Evolutionary conservation across 179 eudicot genomes (phyloP).

Genomic region (Beta lomatogona): DNA sequence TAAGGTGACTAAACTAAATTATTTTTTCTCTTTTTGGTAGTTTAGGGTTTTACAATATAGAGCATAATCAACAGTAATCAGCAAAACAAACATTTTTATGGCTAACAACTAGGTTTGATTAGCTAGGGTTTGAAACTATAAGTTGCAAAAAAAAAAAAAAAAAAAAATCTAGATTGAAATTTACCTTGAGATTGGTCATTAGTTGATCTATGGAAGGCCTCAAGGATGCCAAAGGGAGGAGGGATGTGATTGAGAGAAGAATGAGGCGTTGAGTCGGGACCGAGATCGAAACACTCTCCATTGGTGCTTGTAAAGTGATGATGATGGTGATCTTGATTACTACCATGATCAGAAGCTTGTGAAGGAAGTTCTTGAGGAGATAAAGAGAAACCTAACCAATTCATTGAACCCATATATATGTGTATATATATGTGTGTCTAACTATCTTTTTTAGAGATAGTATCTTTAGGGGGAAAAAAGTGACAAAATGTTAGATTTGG

Average conservation of each 20-base stretch:
- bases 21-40: background rate
- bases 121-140: background rate
- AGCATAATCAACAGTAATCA: background rate
- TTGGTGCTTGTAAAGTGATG: constrained; percentile 33
- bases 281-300: constrained; percentile 37
- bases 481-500: background rate
- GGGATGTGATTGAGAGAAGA: constrained; percentile 45
- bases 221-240: constrained; percentile 60
- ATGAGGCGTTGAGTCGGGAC: constrained; percentile 26
- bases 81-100: background rate
- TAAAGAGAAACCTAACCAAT: constrained; percentile 89
- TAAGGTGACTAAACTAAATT: background rate
- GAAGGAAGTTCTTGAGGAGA: constrained; percentile 61
- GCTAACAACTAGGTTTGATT: background rate
- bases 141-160: background rate
- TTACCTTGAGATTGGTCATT: constrained; percentile 64
- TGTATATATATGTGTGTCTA: background rate
- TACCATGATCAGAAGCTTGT: constrained; percentile 26
- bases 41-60: background rate
- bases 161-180: background rate
- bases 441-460: too few species aligned
- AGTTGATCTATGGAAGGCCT: constrained; percentile 54
- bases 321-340: constrained; percentile 25
- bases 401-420: constrained; percentile 43
- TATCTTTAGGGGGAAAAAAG: too few species aligned